Percentiles rank a stretch among this genome's conserved stretches.
Evolutionary conservation across 192 early-diverging fungal species (phyloP).

Genomic region (Dissophora globulifera): DNA sequence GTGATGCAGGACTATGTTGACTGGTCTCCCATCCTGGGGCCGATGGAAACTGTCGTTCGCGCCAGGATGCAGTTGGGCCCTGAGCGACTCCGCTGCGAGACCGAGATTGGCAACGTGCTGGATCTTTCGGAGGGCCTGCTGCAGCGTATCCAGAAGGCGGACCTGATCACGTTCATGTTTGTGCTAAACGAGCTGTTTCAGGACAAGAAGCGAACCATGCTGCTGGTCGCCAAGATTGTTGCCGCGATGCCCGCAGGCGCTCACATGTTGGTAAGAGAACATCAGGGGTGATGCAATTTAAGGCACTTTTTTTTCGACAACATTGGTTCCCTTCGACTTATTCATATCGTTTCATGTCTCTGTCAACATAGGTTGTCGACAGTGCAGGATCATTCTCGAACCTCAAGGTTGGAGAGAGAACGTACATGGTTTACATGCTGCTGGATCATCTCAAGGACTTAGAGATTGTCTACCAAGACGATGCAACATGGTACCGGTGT

Average conservation of each 20-base stretch:
- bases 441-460: conserved; percentile 83
- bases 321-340: background rate
- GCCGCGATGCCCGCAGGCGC: conserved; percentile 69
- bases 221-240: conserved; percentile 78
- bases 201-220: conserved; percentile 79
- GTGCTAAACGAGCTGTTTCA: conserved; percentile 92
- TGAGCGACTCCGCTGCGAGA: conserved; percentile 63
- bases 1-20: conserved; percentile 73
- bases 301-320: too few relatives aligned
- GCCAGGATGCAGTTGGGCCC: conserved; percentile 62
- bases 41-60: conserved; percentile 65
- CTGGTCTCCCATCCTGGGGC: conserved; percentile 64
- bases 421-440: conserved; percentile 92
- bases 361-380: conserved; percentile 71
- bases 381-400: conserved; percentile 95
- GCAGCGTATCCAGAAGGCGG: conserved; percentile 61
- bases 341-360: background rate
- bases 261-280: conserved; percentile 76
- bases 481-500: conserved; percentile 82
- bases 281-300: too few relatives aligned
- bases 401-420: conserved; percentile 72
- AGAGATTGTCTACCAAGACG: conserved; percentile 70
- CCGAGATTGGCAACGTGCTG: conserved; percentile 70
- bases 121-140: conserved; percentile 58
- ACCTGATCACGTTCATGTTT: conserved; percentile 90